A percentile compares a stretch with the other conserved stretches of the same genome.
These are phyloP conservation scores for Dictyostelium purpureum DNA, from an alignment of 78 protist genomes.

Conservation along the genomic window DNA sequence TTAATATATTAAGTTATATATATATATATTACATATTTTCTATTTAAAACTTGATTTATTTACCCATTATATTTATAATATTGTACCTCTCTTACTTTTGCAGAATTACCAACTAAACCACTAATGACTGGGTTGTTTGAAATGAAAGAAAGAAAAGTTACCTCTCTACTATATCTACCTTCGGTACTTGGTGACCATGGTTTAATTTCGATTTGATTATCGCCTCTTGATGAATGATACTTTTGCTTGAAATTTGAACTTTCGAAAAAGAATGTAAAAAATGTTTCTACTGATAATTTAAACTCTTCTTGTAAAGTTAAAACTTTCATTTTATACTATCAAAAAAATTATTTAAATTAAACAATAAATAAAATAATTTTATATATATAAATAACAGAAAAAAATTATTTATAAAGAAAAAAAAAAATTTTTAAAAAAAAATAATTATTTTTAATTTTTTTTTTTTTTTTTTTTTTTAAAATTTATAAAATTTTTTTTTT, in stretches of 20 bases:
- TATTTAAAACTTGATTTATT: neutral
- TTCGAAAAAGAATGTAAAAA: conserved; percentile 73
- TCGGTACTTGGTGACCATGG: conserved; percentile 59
- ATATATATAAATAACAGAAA: neutral
- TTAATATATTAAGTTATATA: neutral
- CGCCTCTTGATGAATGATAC: conserved; percentile 73
- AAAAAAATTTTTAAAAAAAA: neutral
- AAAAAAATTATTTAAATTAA: too few species aligned
- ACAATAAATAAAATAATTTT: neutral
- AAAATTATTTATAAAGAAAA: neutral
- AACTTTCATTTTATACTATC: conserved; percentile 26
- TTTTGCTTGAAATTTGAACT: conserved; percentile 40
- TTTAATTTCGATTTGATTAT: conserved; percentile 55
- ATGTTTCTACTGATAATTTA: conserved; percentile 62
- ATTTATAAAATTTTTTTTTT: too few species aligned
- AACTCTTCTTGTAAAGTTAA: conserved; percentile 67
- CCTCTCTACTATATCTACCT: conserved; percentile 57
- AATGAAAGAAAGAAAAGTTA: conserved; percentile 33
- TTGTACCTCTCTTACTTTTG: conserved; percentile 77
- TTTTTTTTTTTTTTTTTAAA: neutral
- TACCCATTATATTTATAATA: conserved; percentile 55
- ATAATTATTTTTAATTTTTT: neutral
- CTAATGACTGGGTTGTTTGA: conserved; percentile 50
- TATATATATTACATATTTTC: neutral
- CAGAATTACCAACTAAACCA: conserved; percentile 48